A percentile compares a stretch with the other conserved stretches of the same genome.
Conservation (phyloP, 805 yeast genomes). For the Yarrowia deformans region DNA sequence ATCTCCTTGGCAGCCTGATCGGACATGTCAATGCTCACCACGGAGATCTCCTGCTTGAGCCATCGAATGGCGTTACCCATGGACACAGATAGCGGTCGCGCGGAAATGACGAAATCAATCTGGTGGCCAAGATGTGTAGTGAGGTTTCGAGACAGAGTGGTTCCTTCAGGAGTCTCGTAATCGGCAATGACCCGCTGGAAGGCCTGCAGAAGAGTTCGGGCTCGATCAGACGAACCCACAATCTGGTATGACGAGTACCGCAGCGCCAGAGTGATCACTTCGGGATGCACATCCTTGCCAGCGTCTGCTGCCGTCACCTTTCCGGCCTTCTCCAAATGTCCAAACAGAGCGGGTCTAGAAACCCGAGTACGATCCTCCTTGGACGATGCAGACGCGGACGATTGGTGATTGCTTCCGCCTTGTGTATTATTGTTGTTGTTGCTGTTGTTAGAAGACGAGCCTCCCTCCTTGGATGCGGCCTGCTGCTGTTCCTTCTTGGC, state of each 20-base stretch:
- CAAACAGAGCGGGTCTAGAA: constrained; percentile 49
- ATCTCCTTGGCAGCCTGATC: constrained; percentile 71
- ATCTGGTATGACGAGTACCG: constrained; percentile 83
- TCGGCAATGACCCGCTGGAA: constrained; percentile 81
- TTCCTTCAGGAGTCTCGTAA: constrained; percentile 83
- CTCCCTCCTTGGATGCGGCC: constrained; percentile 35
- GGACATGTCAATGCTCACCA: constrained; percentile 72
- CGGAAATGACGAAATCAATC: constrained; percentile 87
- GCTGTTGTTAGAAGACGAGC: constrained; percentile 33
- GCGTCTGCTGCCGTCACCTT: constrained; percentile 54
- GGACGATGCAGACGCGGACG: constrained; percentile 27
- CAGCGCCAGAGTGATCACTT: constrained; percentile 76
- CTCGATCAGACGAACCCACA: constrained; percentile 88
- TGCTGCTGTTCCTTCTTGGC: constrained; percentile 21
- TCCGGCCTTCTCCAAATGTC: constrained; percentile 51
- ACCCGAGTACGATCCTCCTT: constrained; percentile 39
- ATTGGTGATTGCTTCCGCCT: constrained; percentile 4
- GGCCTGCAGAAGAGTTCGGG: constrained; percentile 82
- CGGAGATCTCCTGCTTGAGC: constrained; percentile 92
- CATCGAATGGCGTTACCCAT: constrained; percentile 99
- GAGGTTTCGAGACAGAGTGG: constrained; percentile 84
- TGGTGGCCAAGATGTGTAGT: constrained; percentile 89
- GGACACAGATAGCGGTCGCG: constrained; percentile 88
- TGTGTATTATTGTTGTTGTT: constrained; percentile 35
- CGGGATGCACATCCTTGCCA: constrained; percentile 79